Evolutionary conservation across 2,329 filamentous ascomycete species (phyloP), one percentile per base, ranked within the genome.

Genomic region (Thielaviopsis ethacetica): DNA sequence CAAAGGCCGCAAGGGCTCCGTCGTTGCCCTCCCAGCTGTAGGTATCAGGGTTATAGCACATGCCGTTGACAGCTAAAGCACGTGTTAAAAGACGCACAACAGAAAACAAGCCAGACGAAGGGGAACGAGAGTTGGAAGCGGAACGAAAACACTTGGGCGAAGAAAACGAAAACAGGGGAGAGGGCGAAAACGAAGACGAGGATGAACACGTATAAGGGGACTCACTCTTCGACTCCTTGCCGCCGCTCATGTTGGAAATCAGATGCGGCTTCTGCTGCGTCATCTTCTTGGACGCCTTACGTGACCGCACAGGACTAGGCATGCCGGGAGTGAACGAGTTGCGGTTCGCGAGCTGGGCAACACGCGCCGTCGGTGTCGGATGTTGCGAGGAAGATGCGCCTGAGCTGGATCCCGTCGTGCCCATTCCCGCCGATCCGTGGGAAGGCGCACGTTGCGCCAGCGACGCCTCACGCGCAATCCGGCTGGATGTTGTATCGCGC

Each of bases 11-110:
- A 57, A 95, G 75, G 38, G 79, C 85, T 65, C 89, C 91, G 69
- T 98, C 93, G 66, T 98, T 98, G 57, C 93, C 93, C 75, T 98
- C 93, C 93, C 93, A 98, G 55, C 83, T 80, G 67, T 84, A 93
- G 9, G 88, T 86, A 27, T 79, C 76, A 6, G 93, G 88, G 67
- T 98, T 97, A 69, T 95, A 98, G 58, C 83, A 85, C 93, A 98
- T 98, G 63, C 91, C 93, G 70, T 95, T 93, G 62, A 95, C 80
- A 67, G 84, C 88, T 91, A 63, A 51, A 51, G 27, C 34, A 53
- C 44, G 34, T 54, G 65, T 74, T 67, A 73, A 69, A 53, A 60
- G 53, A 59, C n/a, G 55, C 27, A 49, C 53, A 15, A 27, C 49
- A 22, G 15, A 30, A n/a, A 47, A 53, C 22, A 56, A 38, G 15